Base-by-base conservation (phyloP, 257 asterid genomes). In the Solanum chaucha region DNA sequence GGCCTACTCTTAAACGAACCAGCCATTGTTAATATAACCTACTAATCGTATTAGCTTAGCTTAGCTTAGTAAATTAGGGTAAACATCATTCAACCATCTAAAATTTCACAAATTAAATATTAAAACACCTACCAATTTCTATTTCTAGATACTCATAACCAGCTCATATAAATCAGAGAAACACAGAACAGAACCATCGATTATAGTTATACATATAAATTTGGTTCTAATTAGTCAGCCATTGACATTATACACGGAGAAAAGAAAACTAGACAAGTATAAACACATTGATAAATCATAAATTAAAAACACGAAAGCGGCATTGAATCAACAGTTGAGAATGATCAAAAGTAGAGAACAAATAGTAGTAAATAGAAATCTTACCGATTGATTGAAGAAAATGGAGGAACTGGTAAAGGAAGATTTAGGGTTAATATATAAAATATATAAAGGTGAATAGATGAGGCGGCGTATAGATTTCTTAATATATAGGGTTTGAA, bases 401-500 rank as follows among this genome's bases (percentile, higher is more conserved):
- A 44, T 32, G 55, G 55, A 84, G 17, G 24, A 48, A 65, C 26
- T 15, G 22, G 32, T 5, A 65, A 11, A 68, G 26, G 41, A 12
- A 61, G 86, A 67, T 28, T 14, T 59, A 30, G 24, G 44, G 38
- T 20, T 17, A 48, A 46, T 46, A 32, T 32, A 32, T 32, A 65
- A 3, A 40, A 8, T 67, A 51, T 4, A 4, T 6, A n/a, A 38
- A 20, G 64, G 87, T 86, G 38, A 58, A n/a, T 51, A 38, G 32
- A 30, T 12, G 73, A 86, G 90, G 88, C 90, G 90, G 90, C 91
- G 84, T 28, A 20, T 67, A 32, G 87, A 36, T 87, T 88, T 11
- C 55, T 55, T 51, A 10, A 65, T 65, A 22, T 82, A 82, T 89
- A 89, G 87, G 87, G 89, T 87, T 84, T 85, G 87, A 85, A 75